phyloP scores from a whole-genome alignment of 495 filamentous ascomycete species.

The Neurospora tetrasperma region DNA sequence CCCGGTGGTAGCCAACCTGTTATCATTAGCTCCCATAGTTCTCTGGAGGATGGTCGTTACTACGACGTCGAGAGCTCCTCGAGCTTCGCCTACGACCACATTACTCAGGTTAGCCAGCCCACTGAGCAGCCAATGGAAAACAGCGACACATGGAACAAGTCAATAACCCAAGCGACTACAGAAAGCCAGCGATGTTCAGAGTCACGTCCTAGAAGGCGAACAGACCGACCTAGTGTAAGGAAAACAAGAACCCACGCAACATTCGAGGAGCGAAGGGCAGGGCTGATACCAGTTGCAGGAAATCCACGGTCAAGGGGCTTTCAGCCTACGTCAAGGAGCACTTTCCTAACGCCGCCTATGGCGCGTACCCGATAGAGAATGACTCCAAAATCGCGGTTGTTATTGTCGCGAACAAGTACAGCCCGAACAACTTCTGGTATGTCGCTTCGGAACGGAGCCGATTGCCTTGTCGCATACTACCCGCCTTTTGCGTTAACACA shows the following conservation, averaged over 20 bases:
- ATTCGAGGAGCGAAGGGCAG: not conserved
- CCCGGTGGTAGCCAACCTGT: conserved; percentile 78
- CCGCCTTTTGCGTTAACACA: not conserved
- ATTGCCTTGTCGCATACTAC: not conserved
- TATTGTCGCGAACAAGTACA: conserved; percentile 91
- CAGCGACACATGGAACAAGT: not conserved
- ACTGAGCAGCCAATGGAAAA: not conserved
- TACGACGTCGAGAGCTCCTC: conserved; percentile 79
- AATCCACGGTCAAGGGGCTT: conserved; percentile 72
- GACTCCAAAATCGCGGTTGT: conserved; percentile 69
- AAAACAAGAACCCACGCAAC: not conserved
- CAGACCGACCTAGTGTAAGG: conserved; percentile 71
- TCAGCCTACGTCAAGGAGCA: conserved; percentile 76
- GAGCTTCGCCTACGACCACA: conserved; percentile 81
- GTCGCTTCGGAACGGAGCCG: not conserved
- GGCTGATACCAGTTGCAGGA: conserved; percentile 33
- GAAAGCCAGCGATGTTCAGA: conserved; percentile 77
- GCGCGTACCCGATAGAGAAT: conserved; percentile 68
- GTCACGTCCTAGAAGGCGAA: conserved; percentile 66
- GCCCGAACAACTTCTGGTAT: conserved; percentile 93
- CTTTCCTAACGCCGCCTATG: conserved; percentile 70
- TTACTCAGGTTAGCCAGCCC: conserved; percentile 49
- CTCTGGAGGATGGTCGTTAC: conserved; percentile 67
- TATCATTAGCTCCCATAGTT: conserved; percentile 77
- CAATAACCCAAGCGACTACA: conserved; percentile 23